Conservation (phyloP, 139 green algal genomes). For the Asterochloris erici region DNA sequence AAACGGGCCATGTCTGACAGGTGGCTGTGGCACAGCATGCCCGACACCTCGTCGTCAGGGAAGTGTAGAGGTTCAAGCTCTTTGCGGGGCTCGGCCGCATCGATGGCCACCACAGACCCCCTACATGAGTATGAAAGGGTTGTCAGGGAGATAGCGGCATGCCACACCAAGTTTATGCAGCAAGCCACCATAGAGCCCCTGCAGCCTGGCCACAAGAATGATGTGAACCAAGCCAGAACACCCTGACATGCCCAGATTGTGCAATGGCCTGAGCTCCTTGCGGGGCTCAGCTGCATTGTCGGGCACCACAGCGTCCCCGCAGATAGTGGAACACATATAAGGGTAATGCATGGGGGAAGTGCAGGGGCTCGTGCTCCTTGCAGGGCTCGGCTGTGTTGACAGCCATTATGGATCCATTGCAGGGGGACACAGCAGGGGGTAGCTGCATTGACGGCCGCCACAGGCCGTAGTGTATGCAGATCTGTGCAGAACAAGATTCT, state of each 20-base stretch:
- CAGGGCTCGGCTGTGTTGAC: too few species aligned
- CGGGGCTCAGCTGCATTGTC: constrained; percentile 24
- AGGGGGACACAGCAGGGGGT: too few species aligned
- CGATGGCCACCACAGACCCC: constrained; percentile 46
- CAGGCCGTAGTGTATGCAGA: too few species aligned
- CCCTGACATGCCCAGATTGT: not conserved
- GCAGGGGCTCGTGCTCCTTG: not conserved
- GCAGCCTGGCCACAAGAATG: not conserved
- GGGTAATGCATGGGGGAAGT: not conserved
- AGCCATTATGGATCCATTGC: too few species aligned
- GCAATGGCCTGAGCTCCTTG: not conserved
- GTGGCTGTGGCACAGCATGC: not conserved
- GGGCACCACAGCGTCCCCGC: not conserved
- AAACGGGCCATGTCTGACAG: not conserved
- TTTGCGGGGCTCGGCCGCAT: constrained; percentile 30
- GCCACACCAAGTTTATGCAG: not conserved
- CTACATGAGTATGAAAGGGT: not conserved
- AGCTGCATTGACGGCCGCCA: too few species aligned
- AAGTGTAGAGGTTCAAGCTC: constrained; percentile 1
- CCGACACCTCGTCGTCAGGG: not conserved
- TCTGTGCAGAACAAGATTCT: too few species aligned
- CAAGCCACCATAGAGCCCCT: not conserved
- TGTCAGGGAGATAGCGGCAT: too few species aligned
- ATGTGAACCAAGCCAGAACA: not conserved
- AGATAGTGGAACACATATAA: not conserved